phyloP scores from a whole-genome alignment of 2,329 filamentous ascomycete genomes.

The Ambrosiella beaveri region DNA sequence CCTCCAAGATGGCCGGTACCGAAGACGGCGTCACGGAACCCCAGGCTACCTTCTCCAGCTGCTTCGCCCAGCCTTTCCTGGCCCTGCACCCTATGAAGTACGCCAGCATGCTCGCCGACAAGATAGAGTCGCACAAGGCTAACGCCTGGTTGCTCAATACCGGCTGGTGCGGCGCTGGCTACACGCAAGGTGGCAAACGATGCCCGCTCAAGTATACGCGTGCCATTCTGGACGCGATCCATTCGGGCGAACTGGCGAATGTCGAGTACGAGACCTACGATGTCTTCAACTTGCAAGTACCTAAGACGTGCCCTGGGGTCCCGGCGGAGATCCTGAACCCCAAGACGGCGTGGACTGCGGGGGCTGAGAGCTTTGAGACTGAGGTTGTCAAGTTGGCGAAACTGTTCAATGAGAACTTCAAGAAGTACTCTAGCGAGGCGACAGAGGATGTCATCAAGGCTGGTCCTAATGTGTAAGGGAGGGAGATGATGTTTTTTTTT shows the following conservation, averaged over 20 bases:
- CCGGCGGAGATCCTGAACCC: conserved; percentile 90
- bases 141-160: conserved; percentile 99
- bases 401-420: conserved; percentile 93
- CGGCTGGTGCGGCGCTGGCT: conserved; percentile 87
- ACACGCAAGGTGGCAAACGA: conserved; percentile 80
- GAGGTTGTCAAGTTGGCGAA: conserved; percentile 82
- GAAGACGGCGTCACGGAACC: conserved; percentile 95
- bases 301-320: conserved; percentile 75
- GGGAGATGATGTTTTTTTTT: neutral
- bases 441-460: conserved; percentile 62
- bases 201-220: conserved; percentile 98
- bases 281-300: conserved; percentile 92
- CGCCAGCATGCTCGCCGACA: conserved; percentile 94
- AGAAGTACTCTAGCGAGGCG: conserved; percentile 79
- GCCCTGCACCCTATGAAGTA: conserved; percentile 98
- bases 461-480: conserved; percentile 25
- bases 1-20: conserved; percentile 98
- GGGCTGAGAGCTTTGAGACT: conserved; percentile 60
- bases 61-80: conserved; percentile 98
- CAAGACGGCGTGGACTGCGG: conserved; percentile 75
- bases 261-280: conserved; percentile 90
- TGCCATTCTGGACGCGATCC: conserved; percentile 90
- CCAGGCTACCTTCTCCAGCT: conserved; percentile 96
- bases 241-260: conserved; percentile 87
- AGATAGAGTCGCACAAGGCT: conserved; percentile 87